Base-by-base conservation (phyloP, 2,329 filamentous ascomycete species). In the Drechslerella coelobrocha region DNA sequence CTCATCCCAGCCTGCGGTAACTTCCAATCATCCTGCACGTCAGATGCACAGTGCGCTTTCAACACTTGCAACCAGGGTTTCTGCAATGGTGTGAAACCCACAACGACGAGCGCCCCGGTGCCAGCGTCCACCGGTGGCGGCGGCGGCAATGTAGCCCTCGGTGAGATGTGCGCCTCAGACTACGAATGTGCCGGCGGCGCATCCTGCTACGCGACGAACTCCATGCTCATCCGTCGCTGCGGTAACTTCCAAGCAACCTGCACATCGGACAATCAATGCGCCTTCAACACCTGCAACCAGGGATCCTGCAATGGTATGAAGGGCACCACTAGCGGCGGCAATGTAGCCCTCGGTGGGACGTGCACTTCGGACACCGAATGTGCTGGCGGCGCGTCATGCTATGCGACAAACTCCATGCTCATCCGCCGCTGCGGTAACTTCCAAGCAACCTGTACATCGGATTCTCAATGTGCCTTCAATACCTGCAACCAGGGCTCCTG, bases 1-100 rank as follows among this genome's bases (percentile, higher is more conserved):
- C 24, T 45, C n/a, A 60, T 60, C 24, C 56, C 34, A 17, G n/a
- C 56, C 1, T 60, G 56, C 14, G 56, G 56, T 51, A 60, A 45
- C 45, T 60, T 60, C 56, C 56, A 60, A 31, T 23, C 56, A 14
- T 8, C 29, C 8, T 60, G 56, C 43, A 60, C 56, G 9, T 60
- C 56, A 2, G 45, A 60, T 31, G 39, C 17, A 12, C 56, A 60
- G 29, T 60, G 56, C 31, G 56, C 56, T 7, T 48, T 45, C 19
- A 60, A 60, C 43, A 51, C 43, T 9, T 60, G 56, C 57, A 61
- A 61, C 47, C 47, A 52, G 23, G 57, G 57, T n/a, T 61, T 61
- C 48, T 61, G 57, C 47, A 31, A 31, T 12, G 29, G 29, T 12
- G 6, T 6, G 29, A 31, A 31, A n/a, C n/a, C n/a, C n/a, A n/a